Base-by-base conservation (phyloP, 148 eudicot species). In the Fagopyrum tataricum region DNA sequence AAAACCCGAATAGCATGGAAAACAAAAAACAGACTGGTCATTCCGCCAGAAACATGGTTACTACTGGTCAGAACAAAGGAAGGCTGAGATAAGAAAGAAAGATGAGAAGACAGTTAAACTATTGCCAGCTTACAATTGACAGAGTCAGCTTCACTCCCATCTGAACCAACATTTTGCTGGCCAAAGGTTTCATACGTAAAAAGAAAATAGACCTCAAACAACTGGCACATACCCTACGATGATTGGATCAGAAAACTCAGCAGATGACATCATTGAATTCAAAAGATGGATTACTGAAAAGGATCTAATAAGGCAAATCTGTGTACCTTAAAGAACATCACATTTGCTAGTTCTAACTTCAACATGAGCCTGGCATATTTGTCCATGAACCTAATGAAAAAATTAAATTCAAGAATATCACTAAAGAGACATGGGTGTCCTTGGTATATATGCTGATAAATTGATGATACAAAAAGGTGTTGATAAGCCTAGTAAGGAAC, bases 341-440 rank as follows among this genome's bases (percentile, higher is more conserved):
- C 89, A 76, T 95, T 91, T 61, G 87, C 80, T 47, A 90, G 90
- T 75, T 90, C 97, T 76, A 95, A 77, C 78, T 87, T 95, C 78
- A 87, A 96, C 97, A 95, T 95, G 44, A 95, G 84, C 85, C 98
- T 84, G 18, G 96, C 98, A 86, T 95, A 95, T 84, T 95, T 95
- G 80, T 95, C 98, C 97, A 95, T 88, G 77, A 82, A 86, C 88
- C 98, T 95, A 78, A 68, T 42, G 17, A 24, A 59, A 24, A 76
- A 70, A 61, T 51, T 20, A 43, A 49, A 46, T 26, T 81, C 74
- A 85, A 84, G 74, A 73, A 67, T 76, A 71, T 70, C 26, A 70
- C 72, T 15, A 70, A 43, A 44, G 39, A 2, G 37, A 1, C 37
- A 0, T 31, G 37, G 37, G 37, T 31, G 37, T 31, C 2, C 37